A percentile compares a stretch with the other conserved stretches of the same genome.
These are phyloP conservation scores for Aspergillus sp. DNA, from an alignment of 2,329 filamentous ascomycete species.

Conservation along the genomic window DNA sequence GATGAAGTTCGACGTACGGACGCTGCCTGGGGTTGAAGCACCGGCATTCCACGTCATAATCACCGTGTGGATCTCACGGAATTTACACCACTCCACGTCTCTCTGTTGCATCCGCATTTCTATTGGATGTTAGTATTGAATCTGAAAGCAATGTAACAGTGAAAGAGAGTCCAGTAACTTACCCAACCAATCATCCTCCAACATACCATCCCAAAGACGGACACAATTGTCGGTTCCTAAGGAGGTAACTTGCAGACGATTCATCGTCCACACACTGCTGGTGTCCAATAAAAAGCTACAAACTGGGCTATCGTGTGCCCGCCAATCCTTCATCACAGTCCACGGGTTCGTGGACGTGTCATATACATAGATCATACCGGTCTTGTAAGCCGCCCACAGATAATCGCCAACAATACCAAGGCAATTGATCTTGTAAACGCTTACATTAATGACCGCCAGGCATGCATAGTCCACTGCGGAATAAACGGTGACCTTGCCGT, in stretches of 20 bases:
- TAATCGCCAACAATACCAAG: conserved; percentile 74
- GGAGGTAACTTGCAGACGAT: conserved; percentile 78
- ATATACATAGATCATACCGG: conserved; percentile 89
- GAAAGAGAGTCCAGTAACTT: conserved; percentile 17
- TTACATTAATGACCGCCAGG: conserved; percentile 76
- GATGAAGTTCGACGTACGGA: conserved; percentile 77
- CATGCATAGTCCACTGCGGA: conserved; percentile 72
- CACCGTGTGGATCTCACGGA: conserved; percentile 73
- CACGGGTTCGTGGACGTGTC: conserved; percentile 79
- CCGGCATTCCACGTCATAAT: conserved; percentile 97
- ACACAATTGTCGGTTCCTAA: conserved; percentile 83
- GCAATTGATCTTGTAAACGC: conserved; percentile 90
- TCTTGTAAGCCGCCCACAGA: conserved; percentile 93
- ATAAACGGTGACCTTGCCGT: conserved; percentile 94
- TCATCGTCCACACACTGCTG: conserved; percentile 78
- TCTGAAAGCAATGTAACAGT: background rate
- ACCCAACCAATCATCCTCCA: conserved; percentile 91
- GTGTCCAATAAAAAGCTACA: conserved; percentile 71
- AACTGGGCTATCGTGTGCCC: conserved; percentile 79
- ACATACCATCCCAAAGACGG: conserved; percentile 83
- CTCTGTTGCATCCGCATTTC: conserved; percentile 80
- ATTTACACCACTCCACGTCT: conserved; percentile 78
- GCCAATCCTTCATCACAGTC: conserved; percentile 91
- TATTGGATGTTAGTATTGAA: conserved; percentile 22
- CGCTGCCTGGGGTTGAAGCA: conserved; percentile 81